Conservation (phyloP, 345 rosid genomes). For the Schrenkiella parvula region DNA sequence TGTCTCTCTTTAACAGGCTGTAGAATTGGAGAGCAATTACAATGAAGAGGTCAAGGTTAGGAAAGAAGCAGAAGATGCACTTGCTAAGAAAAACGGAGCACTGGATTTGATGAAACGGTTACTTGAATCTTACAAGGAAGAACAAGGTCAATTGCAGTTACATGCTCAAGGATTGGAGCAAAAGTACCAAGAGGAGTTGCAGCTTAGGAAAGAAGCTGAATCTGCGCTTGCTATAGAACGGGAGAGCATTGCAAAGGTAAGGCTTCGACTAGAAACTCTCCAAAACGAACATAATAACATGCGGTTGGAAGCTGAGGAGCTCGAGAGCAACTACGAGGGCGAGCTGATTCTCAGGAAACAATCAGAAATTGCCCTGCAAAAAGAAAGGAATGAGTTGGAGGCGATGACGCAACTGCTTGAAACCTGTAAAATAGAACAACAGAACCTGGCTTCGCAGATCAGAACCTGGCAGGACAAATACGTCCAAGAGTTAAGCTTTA, state of each 20-base stretch:
- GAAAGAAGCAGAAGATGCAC: constrained; percentile 26
- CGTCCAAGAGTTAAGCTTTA: not conserved
- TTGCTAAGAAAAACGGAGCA: not conserved
- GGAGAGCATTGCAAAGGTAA: constrained; percentile 20
- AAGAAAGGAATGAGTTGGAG: constrained; percentile 8
- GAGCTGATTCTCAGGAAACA: constrained; percentile 15
- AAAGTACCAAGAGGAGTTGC: not conserved
- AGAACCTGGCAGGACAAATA: constrained; percentile 2
- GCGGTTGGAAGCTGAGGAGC: not conserved
- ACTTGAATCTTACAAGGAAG: constrained; percentile 22
- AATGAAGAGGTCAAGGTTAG: constrained; percentile 17
- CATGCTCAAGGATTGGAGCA: constrained; percentile 7
- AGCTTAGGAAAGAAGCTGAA: not conserved
- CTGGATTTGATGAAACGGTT: constrained; percentile 12
- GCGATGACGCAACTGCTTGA: not conserved
- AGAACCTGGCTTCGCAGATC: constrained; percentile 2
- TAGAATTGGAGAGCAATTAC: constrained; percentile 30
- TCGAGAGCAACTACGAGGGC: not conserved
- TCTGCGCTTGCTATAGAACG: not conserved
- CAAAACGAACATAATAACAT: not conserved
- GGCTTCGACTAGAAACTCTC: not conserved
- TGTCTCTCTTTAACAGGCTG: constrained; percentile 5
- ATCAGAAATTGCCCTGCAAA: not conserved
- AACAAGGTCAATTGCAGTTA: not conserved
- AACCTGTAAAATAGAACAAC: not conserved